Conservation (phyloP, 2,329 filamentous ascomycete genomes). For the Pseudogymnoascus sp. region DNA sequence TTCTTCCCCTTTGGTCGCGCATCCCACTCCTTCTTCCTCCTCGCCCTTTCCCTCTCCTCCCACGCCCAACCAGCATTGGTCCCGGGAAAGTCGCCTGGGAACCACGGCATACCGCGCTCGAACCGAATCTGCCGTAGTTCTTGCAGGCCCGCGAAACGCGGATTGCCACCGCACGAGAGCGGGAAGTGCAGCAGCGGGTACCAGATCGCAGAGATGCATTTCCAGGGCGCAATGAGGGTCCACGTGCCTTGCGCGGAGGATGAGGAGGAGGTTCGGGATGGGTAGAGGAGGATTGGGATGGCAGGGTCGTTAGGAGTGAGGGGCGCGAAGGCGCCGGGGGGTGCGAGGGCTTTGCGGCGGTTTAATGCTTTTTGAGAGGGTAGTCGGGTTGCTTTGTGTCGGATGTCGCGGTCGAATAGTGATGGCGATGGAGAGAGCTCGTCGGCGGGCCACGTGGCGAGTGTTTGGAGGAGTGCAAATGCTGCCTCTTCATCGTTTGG, state of each 20-base stretch:
- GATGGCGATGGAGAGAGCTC: slow-evolving; percentile 37
- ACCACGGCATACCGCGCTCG: slow-evolving; percentile 71
- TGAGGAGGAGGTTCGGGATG: slow-evolving; percentile 43
- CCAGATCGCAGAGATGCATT: slow-evolving; percentile 80
- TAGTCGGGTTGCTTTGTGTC: slow-evolving; percentile 57
- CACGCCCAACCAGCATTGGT: slow-evolving; percentile 72
- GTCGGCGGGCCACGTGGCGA: slow-evolving; percentile 64
- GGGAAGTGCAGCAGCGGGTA: slow-evolving; percentile 77
- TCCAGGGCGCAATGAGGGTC: slow-evolving; percentile 85
- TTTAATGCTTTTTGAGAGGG: slow-evolving; percentile 77
- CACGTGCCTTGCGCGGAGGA: slow-evolving; percentile 59
- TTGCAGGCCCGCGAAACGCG: slow-evolving; percentile 72
- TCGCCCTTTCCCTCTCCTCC: slow-evolving; percentile 59
- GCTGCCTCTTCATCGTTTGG: slow-evolving; percentile 31
- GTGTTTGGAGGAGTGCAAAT: slow-evolving; percentile 45
- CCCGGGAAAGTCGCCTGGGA: slow-evolving; percentile 75
- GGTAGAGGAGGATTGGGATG: slow-evolving; percentile 69
- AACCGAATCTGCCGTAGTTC: slow-evolving; percentile 76
- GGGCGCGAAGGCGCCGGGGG: slow-evolving; percentile 56
- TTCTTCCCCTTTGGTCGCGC: slow-evolving; percentile 75
- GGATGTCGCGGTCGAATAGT: slow-evolving; percentile 61
- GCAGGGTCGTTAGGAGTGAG: slow-evolving; percentile 56
- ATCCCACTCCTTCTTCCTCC: slow-evolving; percentile 60
- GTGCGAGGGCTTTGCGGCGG: slow-evolving; percentile 57
- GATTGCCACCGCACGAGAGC: slow-evolving; percentile 69